These are phyloP conservation scores for Piloderma croceum DNA, from an alignment of 768 basidiomycete genomes.

Conservation along the genomic window DNA sequence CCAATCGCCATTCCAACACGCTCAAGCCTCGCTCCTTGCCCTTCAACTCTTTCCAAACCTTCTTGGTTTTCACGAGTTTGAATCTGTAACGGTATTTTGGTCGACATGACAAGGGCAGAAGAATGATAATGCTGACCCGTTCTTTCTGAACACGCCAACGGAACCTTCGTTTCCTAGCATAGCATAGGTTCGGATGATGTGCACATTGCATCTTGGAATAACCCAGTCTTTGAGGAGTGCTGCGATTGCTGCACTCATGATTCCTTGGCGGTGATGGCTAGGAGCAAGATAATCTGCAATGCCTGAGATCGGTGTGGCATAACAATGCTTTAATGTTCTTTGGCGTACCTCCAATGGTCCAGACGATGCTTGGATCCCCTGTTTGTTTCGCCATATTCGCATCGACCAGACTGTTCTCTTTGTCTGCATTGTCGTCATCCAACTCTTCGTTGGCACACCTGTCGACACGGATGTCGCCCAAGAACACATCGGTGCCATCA, in stretches of 20 bases:
- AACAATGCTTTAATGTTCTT: too few relatives aligned
- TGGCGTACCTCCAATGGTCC: slow-evolving; percentile 56
- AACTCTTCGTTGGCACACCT: slow-evolving; percentile 29
- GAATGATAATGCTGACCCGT: too few relatives aligned
- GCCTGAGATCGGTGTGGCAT: neutral
- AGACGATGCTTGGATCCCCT: slow-evolving; percentile 54
- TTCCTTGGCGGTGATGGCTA: slow-evolving; percentile 60
- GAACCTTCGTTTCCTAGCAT: slow-evolving; percentile 56
- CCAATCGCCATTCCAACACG: slow-evolving; percentile 29
- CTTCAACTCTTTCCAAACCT: slow-evolving; percentile 32
- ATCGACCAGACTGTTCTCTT: slow-evolving; percentile 26
- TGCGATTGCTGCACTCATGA: slow-evolving; percentile 63
- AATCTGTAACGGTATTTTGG: too few relatives aligned
- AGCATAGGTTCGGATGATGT: slow-evolving; percentile 37
- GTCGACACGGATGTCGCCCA: slow-evolving; percentile 34
- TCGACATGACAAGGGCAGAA: too few relatives aligned
- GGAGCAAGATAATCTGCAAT: slow-evolving; percentile 54
- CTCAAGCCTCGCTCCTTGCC: slow-evolving; percentile 33
- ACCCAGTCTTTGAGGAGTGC: slow-evolving; percentile 55
- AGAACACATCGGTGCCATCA: slow-evolving; percentile 16
- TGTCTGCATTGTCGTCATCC: slow-evolving; percentile 27
- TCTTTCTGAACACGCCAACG: slow-evolving; percentile 61
- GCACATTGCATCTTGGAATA: slow-evolving; percentile 57
- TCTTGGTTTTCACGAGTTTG: slow-evolving; percentile 30
- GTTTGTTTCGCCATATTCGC: slow-evolving; percentile 36